A percentile compares a stretch with the other conserved stretches of the same genome.
Conservation (phyloP, 805 yeast genomes). For the Candida xiaguanensis region DNA sequence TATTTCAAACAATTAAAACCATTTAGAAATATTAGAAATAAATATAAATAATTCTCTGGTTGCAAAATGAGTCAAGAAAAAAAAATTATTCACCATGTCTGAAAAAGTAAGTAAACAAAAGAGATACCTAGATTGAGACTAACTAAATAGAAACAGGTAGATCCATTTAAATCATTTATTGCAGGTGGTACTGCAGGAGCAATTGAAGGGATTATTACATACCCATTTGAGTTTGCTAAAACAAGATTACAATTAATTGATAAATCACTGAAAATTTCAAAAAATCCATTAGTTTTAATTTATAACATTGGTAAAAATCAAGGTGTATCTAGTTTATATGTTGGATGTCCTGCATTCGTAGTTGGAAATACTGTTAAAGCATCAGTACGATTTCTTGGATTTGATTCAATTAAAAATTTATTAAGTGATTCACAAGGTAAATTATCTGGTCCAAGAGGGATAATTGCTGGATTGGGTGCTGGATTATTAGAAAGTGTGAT, state of each 20-base stretch:
- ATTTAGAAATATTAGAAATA: slow-evolving; percentile 14
- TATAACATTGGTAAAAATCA: slow-evolving; percentile 70
- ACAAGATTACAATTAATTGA: slow-evolving; percentile 83
- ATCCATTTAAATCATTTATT: slow-evolving; percentile 76
- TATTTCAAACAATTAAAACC: slow-evolving; percentile 25
- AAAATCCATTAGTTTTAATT: slow-evolving; percentile 82
- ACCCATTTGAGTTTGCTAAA: slow-evolving; percentile 96
- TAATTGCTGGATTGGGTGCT: slow-evolving; percentile 96
- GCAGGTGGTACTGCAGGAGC: slow-evolving; percentile 99
- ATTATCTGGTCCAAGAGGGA: slow-evolving; percentile 86
- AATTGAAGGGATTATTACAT: slow-evolving; percentile 85
- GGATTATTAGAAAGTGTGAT: slow-evolving; percentile 87
- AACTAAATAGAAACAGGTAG: slow-evolving; percentile 36
- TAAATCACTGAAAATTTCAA: slow-evolving; percentile 58
- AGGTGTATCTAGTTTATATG: slow-evolving; percentile 76
- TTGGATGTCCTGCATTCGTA: slow-evolving; percentile 95
- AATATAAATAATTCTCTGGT: background rate
- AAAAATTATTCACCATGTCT: slow-evolving; percentile 3
- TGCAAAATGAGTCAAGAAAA: background rate
- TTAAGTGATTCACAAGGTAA: slow-evolving; percentile 83
- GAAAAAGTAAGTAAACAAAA: slow-evolving; percentile 7
- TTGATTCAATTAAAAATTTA: slow-evolving; percentile 76
- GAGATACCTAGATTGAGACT: slow-evolving; percentile 1
- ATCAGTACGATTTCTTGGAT: slow-evolving; percentile 90
- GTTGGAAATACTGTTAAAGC: slow-evolving; percentile 96